Conservation (phyloP, 495 filamentous ascomycete species). For the Neurospora pannonica region DNA sequence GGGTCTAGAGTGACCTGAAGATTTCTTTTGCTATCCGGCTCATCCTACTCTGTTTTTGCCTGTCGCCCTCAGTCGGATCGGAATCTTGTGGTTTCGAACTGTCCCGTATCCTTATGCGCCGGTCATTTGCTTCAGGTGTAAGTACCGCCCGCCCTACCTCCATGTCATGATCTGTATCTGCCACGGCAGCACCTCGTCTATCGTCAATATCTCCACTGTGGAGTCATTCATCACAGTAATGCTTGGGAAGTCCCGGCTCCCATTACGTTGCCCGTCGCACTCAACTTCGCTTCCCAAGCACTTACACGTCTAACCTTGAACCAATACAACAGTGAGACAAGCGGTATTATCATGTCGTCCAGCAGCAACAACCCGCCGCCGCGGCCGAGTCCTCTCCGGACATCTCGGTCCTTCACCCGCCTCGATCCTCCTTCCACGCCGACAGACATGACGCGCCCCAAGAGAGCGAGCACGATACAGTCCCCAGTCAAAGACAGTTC, state of each 20-base stretch:
- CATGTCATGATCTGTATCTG: not conserved
- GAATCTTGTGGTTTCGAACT: not conserved
- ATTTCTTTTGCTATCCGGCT: not conserved
- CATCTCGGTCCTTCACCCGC: conserved; percentile 19
- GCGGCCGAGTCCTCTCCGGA: conserved; percentile 14
- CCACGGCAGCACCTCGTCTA: not conserved
- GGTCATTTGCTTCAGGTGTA: not conserved
- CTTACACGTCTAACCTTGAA: not conserved
- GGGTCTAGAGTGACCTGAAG: not conserved
- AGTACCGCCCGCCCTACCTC: not conserved
- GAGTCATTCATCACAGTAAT: not conserved
- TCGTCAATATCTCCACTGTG: not conserved
- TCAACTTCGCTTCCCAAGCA: not conserved
- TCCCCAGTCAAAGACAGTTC: conserved; percentile 21
- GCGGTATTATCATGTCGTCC: conserved; percentile 14
- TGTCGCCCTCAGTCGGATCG: not conserved
- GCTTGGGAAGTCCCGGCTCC: not conserved
- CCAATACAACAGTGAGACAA: not conserved
- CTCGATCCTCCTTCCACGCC: conserved; percentile 9
- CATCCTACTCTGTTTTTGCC: not conserved
- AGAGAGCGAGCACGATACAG: conserved; percentile 56
- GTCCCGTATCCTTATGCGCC: not conserved
- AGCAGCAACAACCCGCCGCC: conserved; percentile 6
- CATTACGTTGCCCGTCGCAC: not conserved
- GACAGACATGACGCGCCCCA: conserved; percentile 27